Conservation (phyloP, 208 protist genomes). For the Leishmania mexicana region DNA sequence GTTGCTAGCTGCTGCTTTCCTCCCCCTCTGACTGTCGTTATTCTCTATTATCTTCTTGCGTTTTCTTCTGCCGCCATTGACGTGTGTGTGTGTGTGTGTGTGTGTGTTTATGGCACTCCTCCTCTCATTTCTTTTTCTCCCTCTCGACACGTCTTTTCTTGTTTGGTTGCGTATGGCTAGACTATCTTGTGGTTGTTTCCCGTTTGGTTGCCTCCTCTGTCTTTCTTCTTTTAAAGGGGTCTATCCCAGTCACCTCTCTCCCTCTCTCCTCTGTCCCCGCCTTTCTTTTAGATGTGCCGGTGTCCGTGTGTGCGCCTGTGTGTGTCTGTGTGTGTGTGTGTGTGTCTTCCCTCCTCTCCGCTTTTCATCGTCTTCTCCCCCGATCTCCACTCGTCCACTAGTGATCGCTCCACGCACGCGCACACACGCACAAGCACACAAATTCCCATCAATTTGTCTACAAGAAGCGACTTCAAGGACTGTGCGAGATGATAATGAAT, state of each 20-base stretch:
- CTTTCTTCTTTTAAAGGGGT: background rate
- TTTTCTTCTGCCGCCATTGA: background rate
- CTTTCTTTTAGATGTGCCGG: background rate
- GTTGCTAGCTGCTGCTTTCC: background rate
- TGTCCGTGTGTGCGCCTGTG: background rate
- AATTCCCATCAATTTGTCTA: too few relatives aligned
- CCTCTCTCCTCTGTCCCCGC: background rate
- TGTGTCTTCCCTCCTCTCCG: background rate
- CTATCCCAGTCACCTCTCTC: background rate
- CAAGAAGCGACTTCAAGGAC: background rate
- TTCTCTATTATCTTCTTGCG: background rate
- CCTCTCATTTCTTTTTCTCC: background rate
- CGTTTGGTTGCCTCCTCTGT: background rate
- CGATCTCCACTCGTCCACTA: slow-evolving; percentile 3
- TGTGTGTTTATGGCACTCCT: background rate
- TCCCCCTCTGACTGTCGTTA: background rate
- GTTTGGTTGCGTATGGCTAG: background rate
- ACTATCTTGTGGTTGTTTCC: background rate
- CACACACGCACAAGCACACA: background rate
- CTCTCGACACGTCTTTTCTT: background rate
- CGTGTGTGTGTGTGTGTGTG: background rate
- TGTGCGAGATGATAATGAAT: background rate
- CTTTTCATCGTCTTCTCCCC: slow-evolving; percentile 20
- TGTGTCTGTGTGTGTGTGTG: background rate
- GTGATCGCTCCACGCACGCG: background rate